These are phyloP conservation scores for Penicillium malachiteum DNA, from an alignment of 495 filamentous ascomycete genomes.

Conservation along the genomic window DNA sequence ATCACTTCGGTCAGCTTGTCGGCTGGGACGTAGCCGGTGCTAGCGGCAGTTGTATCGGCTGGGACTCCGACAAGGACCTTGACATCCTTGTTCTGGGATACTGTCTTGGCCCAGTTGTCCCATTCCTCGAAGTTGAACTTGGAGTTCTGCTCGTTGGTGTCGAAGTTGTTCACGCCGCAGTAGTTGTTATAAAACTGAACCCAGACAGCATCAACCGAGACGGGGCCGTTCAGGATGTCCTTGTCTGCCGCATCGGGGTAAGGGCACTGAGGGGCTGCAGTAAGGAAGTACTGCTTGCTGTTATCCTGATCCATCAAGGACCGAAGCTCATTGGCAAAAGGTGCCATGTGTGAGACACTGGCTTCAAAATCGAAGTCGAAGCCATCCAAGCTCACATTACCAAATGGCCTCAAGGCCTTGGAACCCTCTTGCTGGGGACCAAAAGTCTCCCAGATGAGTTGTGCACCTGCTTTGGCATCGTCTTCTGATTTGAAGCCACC, in stretches of 20 bases:
- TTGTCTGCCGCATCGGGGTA: constrained; percentile 62
- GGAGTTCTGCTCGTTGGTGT: constrained; percentile 44
- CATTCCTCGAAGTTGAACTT: constrained; percentile 70
- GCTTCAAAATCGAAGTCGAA: constrained; percentile 71
- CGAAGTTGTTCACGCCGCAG: constrained; percentile 59
- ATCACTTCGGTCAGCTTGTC: constrained; percentile 47
- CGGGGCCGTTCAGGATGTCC: constrained; percentile 50
- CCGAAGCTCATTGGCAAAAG: constrained; percentile 57
- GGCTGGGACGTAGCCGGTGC: constrained; percentile 56
- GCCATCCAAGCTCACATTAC: constrained; percentile 62
- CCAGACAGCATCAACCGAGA: constrained; percentile 62
- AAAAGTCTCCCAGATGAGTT: constrained; percentile 67
- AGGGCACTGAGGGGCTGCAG: constrained; percentile 66
- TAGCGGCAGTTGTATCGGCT: constrained; percentile 55
- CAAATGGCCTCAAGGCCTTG: constrained; percentile 58
- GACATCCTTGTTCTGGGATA: constrained; percentile 59
- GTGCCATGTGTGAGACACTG: constrained; percentile 46
- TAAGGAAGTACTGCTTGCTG: constrained; percentile 57
- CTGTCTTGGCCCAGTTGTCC: constrained; percentile 68
- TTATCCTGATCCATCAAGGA: constrained; percentile 49
- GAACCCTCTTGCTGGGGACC: constrained; percentile 35
- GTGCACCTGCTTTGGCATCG: constrained; percentile 55
- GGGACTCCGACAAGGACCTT: constrained; percentile 68
- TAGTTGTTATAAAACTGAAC: constrained; percentile 78
- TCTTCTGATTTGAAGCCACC: constrained; percentile 55